Conservation (phyloP, 2,329 filamentous ascomycete genomes). For the Pyricularia pennisetigena region DNA sequence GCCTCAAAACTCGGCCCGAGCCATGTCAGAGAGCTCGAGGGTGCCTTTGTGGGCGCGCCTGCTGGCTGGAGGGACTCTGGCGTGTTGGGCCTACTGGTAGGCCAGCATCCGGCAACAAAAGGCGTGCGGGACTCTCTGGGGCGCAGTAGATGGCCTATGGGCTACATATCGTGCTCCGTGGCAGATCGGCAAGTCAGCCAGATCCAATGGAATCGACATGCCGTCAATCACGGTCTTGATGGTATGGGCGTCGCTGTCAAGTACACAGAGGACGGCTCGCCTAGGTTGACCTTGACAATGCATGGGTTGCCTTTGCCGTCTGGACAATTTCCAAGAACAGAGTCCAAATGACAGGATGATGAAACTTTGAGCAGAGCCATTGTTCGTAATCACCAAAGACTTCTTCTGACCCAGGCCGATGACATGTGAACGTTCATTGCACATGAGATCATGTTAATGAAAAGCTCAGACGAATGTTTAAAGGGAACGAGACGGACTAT, state of each 20-base stretch:
- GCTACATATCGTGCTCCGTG: constrained; percentile 52
- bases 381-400: background rate
- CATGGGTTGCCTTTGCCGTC: constrained; percentile 30
- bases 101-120: constrained; percentile 61
- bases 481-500: background rate
- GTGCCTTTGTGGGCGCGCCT: constrained; percentile 65
- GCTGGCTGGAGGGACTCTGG: constrained; percentile 56
- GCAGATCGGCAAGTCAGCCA: constrained; percentile 50
- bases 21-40: constrained; percentile 66
- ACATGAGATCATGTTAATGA: background rate
- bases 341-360: background rate
- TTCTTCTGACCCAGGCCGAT: background rate
- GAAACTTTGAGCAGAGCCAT: background rate
- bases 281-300: constrained; percentile 39
- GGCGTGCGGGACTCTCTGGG: constrained; percentile 67
- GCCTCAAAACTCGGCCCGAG: constrained; percentile 42
- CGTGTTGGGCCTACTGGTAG: constrained; percentile 63
- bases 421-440: background rate
- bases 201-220: constrained; percentile 62
- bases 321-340: background rate
- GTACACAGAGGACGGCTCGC: constrained; percentile 23
- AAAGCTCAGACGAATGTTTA: background rate
- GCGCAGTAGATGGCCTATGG: constrained; percentile 59
- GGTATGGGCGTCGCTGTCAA: constrained; percentile 43
- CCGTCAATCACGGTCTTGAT: constrained; percentile 51